Evolutionary conservation across 305 asterid genomes (phyloP), one percentile per base, ranked within the genome.

Genomic region (Fraxinus sp.): DNA sequence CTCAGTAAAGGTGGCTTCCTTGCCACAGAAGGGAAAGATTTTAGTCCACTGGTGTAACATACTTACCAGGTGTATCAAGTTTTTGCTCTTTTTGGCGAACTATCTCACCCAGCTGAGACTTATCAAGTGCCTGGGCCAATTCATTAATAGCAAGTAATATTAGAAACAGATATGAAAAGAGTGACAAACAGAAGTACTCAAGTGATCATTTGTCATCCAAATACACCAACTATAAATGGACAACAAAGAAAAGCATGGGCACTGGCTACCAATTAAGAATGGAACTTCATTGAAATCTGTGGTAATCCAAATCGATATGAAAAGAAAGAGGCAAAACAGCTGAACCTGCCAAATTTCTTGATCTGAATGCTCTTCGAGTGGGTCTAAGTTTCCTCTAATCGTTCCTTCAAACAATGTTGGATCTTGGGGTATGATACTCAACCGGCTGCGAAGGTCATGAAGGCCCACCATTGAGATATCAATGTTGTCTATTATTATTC

Each of bases 391-490:
- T 87, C 89, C 92, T 81, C 99, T 86, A 79, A 97, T 97, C n/a
- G 99, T 97, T 86, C 99, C 99, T 92, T 97, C 99, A 82, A 97
- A 95, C 85, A 97, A 89, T 8, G 98, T 87, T 57, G 99, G 99
- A 83, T 97, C 99, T 87, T 97, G 99, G 77, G 99, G 99, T 79
- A 97, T 97, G 88, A 97, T 97, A 80, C 99, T 91, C 82, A 97
- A 86, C 85, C 96, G 90, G 86, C 93, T 91, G 28, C 99, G 97
- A 70, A 97, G 98, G 81, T 97, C 99, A 85, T 95, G 99, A 82
- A 97, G 97, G 78, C 99, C 99, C 11, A 96, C 87, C 18, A 90
- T 93, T 66, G 94, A 79, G 78, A 96, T 95, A 88, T 95, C 97
- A 85, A 97, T 92, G 86, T 82, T 84, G 90, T 97, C 99, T 26